Evolutionary conservation across 202 grass and related monocot species (phyloP).

Genomic region (Musa balbisiana): DNA sequence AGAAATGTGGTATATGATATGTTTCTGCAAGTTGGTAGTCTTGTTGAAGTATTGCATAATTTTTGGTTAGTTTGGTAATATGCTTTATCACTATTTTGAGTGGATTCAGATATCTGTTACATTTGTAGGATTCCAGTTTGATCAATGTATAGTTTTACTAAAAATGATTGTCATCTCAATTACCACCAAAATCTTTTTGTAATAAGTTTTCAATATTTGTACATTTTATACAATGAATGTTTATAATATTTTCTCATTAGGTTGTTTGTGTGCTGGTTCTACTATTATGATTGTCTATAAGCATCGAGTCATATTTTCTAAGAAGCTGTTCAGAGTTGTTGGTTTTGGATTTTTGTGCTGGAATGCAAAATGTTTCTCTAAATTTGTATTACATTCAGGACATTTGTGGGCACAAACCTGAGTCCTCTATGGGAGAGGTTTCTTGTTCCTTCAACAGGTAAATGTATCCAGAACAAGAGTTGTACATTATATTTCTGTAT

Average conservation of each 20-base stretch:
- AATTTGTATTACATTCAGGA: constrained; percentile 32
- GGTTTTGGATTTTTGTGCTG: neutral
- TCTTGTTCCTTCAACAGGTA: constrained; percentile 69
- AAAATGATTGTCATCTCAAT: neutral
- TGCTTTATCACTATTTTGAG: neutral
- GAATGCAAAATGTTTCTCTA: neutral
- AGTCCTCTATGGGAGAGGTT: constrained; percentile 77
- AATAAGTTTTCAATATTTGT: neutral
- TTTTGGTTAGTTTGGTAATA: too few species aligned
- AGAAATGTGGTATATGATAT: too few species aligned
- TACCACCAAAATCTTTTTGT: neutral
- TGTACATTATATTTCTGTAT: neutral
- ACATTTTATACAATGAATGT: neutral
- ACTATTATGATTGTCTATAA: neutral
- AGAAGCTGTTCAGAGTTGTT: neutral
- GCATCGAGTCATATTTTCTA: too few species aligned
- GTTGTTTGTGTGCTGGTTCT: neutral
- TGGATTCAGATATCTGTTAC: neutral
- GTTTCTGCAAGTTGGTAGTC: too few species aligned
- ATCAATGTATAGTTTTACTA: neutral
- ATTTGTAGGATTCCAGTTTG: neutral
- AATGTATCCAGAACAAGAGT: neutral
- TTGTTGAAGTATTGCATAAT: too few species aligned
- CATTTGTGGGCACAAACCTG: constrained; percentile 94
- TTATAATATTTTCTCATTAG: neutral